Evolutionary conservation across 2,329 filamentous ascomycete species (phyloP).

Genomic region (Didymella lethalis): DNA sequence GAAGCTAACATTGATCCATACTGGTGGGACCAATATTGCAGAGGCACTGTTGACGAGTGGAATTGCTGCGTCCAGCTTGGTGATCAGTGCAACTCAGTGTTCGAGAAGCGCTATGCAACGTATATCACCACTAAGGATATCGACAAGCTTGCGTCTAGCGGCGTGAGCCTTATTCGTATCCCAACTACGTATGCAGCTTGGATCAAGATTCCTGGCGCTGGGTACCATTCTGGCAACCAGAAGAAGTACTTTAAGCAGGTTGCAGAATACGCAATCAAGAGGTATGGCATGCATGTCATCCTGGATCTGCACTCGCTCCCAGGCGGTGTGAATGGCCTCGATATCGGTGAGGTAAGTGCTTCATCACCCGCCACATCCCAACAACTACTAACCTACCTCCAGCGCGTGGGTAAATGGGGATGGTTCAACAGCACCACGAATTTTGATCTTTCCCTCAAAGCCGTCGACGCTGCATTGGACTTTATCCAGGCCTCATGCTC

Average conservation of each 20-base stretch:
- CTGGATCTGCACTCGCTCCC: slow-evolving; percentile 47
- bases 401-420: slow-evolving; percentile 35
- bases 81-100: slow-evolving; percentile 35
- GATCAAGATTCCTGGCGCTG: slow-evolving; percentile 46
- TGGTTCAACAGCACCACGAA: slow-evolving; percentile 51
- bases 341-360: slow-evolving; percentile 21
- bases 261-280: slow-evolving; percentile 48
- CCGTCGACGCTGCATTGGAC: slow-evolving; percentile 42
- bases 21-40: slow-evolving; percentile 37
- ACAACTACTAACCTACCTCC: not conserved
- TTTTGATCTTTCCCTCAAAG: slow-evolving; percentile 44
- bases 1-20: slow-evolving; percentile 39
- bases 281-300: slow-evolving; percentile 49
- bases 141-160: slow-evolving; percentile 43
- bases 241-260: slow-evolving; percentile 39
- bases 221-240: slow-evolving; percentile 48
- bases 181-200: slow-evolving; percentile 51
- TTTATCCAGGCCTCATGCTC: slow-evolving; percentile 44
- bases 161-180: slow-evolving; percentile 48
- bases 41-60: slow-evolving; percentile 47
- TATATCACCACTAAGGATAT: slow-evolving; percentile 44
- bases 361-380: not conserved
- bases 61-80: slow-evolving; percentile 34
- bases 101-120: slow-evolving; percentile 42
- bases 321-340: slow-evolving; percentile 44